These are phyloP conservation scores for Verticillium isaacii DNA, from an alignment of 2,329 filamentous ascomycete genomes.

Conservation along the genomic window DNA sequence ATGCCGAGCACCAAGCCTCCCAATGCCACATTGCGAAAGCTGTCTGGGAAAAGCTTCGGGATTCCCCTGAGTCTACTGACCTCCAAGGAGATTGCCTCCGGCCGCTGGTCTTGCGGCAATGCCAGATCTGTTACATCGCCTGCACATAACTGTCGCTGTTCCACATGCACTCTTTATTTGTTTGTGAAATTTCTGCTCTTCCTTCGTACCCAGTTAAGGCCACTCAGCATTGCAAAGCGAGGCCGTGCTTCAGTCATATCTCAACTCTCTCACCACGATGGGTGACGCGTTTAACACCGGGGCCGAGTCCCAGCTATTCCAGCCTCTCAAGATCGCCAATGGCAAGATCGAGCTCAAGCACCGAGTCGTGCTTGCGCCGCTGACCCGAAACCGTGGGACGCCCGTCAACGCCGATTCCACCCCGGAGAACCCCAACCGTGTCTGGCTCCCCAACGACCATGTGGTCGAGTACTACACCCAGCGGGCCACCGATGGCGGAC, in stretches of 20 bases:
- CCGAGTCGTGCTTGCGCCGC: slow-evolving; percentile 44
- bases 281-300: slow-evolving; percentile 8
- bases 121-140: neutral
- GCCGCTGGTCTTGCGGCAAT: neutral
- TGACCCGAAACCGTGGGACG: slow-evolving; percentile 48
- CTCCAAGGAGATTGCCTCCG: neutral
- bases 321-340: slow-evolving; percentile 28
- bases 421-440: slow-evolving; percentile 39
- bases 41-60: neutral
- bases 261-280: neutral
- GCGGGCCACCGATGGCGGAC: slow-evolving; percentile 32
- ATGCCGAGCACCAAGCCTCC: neutral
- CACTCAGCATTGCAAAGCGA: neutral
- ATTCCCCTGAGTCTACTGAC: neutral
- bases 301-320: slow-evolving; percentile 22
- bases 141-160: neutral
- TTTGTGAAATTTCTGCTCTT: neutral
- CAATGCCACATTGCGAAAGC: neutral
- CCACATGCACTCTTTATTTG: neutral
- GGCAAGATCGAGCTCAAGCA: slow-evolving; percentile 44
- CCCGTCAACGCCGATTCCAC: slow-evolving; percentile 36
- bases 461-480: slow-evolving; percentile 39
- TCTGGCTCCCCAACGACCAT: slow-evolving; percentile 40
- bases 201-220: neutral
- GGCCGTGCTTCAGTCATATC: neutral